Percentiles rank a stretch among this genome's conserved stretches.
Conservation (phyloP, 2,329 filamentous ascomycete genomes). For the Calonectria ilicicola region DNA sequence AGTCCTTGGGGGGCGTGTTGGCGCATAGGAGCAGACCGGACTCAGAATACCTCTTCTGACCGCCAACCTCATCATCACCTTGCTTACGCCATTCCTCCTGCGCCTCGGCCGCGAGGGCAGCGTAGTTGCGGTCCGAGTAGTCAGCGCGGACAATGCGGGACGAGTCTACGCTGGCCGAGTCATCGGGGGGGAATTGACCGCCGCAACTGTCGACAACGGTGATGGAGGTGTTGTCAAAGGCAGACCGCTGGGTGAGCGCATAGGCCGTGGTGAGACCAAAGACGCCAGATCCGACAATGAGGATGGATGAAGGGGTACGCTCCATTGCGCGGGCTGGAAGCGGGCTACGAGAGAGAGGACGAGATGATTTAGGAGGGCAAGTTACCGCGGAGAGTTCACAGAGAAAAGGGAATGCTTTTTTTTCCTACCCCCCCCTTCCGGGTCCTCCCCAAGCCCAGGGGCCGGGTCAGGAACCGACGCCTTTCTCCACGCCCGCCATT, state of each 20-base stretch:
- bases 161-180: slow-evolving; percentile 71
- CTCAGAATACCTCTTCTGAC: slow-evolving; percentile 76
- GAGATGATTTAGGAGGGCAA: slow-evolving; percentile 15
- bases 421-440: not conserved
- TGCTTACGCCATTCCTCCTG: slow-evolving; percentile 76
- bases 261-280: slow-evolving; percentile 74
- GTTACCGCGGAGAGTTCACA: slow-evolving; percentile 10
- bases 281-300: slow-evolving; percentile 77
- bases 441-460: not conserved
- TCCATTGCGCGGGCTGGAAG: slow-evolving; percentile 42
- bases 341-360: slow-evolving; percentile 9
- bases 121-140: slow-evolving; percentile 85
- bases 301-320: slow-evolving; percentile 60
- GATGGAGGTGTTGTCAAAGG: slow-evolving; percentile 65
- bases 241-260: slow-evolving; percentile 73
- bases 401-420: not conserved
- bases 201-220: slow-evolving; percentile 70
- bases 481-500: slow-evolving; percentile 23
- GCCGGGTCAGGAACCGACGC: slow-evolving; percentile 8
- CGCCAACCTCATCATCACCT: slow-evolving; percentile 67
- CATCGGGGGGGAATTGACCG: slow-evolving; percentile 69
- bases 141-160: slow-evolving; percentile 78
- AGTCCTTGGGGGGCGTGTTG: slow-evolving; percentile 52
- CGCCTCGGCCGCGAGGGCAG: slow-evolving; percentile 77
- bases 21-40: slow-evolving; percentile 75